Evolutionary conservation across 2,329 filamentous ascomycete species (phyloP).

Genomic region (Cytospora piceicola): DNA sequence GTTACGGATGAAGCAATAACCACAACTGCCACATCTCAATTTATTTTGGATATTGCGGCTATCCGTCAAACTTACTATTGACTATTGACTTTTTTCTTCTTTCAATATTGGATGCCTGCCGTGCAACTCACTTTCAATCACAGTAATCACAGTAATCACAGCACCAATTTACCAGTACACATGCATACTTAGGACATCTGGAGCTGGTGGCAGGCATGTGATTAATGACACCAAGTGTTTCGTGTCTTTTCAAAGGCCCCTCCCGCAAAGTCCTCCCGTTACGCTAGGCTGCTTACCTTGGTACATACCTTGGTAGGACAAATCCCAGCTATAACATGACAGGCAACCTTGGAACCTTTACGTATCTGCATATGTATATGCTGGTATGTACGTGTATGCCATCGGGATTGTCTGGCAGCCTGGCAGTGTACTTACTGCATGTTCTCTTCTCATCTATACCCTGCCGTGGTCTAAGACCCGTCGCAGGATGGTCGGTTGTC

Average conservation of each 20-base stretch:
- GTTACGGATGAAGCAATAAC: neutral
- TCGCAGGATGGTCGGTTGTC: neutral
- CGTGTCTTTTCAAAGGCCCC: neutral
- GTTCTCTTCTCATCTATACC: neutral
- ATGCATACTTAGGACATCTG: too few relatives aligned
- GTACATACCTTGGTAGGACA: neutral
- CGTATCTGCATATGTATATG: too few relatives aligned
- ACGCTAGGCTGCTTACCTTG: neutral
- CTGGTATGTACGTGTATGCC: too few relatives aligned
- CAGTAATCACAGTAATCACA: neutral
- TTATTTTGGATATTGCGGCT: neutral
- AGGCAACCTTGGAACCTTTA: too few relatives aligned
- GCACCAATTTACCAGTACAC: neutral
- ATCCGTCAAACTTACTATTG: neutral
- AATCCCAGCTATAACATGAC: neutral
- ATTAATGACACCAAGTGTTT: neutral
- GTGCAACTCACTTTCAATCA: neutral
- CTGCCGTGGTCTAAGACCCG: constrained; percentile 1
- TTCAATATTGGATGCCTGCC: neutral
- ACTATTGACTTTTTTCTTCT: neutral
- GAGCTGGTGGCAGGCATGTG: neutral
- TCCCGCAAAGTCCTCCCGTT: neutral
- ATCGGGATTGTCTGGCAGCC: too few relatives aligned
- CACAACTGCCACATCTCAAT: neutral
- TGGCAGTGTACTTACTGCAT: neutral